Evolutionary conservation across 2,329 filamentous ascomycete genomes (phyloP), one percentile per base, ranked within the genome.

Genomic region (Colletotrichum aenigma): DNA sequence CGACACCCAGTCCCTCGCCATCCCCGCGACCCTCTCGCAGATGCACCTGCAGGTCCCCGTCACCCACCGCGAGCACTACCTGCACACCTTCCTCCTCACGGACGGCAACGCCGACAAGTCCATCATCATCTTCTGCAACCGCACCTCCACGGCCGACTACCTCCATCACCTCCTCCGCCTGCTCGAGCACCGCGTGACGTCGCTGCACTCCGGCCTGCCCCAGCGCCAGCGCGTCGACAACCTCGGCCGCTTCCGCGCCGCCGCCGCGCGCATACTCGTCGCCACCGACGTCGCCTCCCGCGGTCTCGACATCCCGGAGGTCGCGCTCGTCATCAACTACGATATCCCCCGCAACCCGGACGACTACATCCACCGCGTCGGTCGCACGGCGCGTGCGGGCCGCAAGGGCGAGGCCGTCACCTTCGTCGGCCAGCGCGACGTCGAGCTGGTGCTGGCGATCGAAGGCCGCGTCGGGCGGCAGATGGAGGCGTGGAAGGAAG

Each of bases 281-380:
- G 96, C 97, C 2, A 99, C 97, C 0, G 97, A 99, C 83, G 96
- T 99, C 16, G 97, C 97, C 1, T 95, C 96, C 24, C 92, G 97
- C 84, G 97, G 97, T 89, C 91, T 99, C 6, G 97, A 99, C 86
- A 98, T 99, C 77, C 96, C 96, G 2, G 94, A 96, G 79, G 96
- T 98, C 8, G 93, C 91, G 70, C 86, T 98, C 18, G 97, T 99
- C 4, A 88, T 99, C 82, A 98, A 99, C 85, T 99, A 96, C 85
- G 97, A 99, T 82, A 92, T 99, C 1, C 97, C 97, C 0, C 93
- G 96, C n/a, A 95, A 98, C 82, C 95, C 96, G 4, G 96, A 98
- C 83, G 96, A 98, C 85, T 99, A 99, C 84, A 97, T 99, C 78
- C 97, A 99, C 87, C 93, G 97, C 15, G 96, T 98, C 66, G 97